Conservation (phyloP, 2,329 filamentous ascomycete species). For the Pezicula radicicola region DNA sequence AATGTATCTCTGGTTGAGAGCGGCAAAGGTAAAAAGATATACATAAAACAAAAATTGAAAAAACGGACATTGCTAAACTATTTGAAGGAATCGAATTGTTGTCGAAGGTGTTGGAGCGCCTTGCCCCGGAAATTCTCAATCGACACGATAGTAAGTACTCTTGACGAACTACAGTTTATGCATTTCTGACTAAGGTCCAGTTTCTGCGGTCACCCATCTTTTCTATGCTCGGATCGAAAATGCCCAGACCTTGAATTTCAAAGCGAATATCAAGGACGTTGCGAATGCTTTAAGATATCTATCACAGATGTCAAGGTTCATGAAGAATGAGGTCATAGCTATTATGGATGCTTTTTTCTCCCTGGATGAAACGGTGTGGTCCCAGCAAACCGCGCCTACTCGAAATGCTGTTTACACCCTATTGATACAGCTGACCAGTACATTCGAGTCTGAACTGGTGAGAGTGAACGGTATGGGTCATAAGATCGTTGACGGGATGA, state of each 20-base stretch:
- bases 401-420: neutral
- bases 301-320: neutral
- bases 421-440: neutral
- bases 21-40: too few species aligned
- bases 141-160: too few species aligned
- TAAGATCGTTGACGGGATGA: slow-evolving; percentile 18
- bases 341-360: neutral
- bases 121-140: too few species aligned
- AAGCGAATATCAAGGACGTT: neutral
- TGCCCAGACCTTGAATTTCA: neutral
- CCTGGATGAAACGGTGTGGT: neutral
- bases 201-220: neutral
- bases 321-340: neutral
- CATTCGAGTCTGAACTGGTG: slow-evolving; percentile 1
- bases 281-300: neutral
- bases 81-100: too few species aligned
- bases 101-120: too few species aligned
- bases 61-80: too few species aligned
- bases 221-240: neutral
- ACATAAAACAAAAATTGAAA: too few species aligned
- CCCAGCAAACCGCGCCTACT: neutral
- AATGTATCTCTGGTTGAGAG: too few species aligned
- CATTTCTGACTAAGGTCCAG: neutral
- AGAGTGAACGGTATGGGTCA: slow-evolving; percentile 12
- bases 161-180: too few species aligned